Evolutionary conservation across 768 basidiomycete species (phyloP), one percentile per base, ranked within the genome.

Genomic region (Tulasnella sp.): DNA sequence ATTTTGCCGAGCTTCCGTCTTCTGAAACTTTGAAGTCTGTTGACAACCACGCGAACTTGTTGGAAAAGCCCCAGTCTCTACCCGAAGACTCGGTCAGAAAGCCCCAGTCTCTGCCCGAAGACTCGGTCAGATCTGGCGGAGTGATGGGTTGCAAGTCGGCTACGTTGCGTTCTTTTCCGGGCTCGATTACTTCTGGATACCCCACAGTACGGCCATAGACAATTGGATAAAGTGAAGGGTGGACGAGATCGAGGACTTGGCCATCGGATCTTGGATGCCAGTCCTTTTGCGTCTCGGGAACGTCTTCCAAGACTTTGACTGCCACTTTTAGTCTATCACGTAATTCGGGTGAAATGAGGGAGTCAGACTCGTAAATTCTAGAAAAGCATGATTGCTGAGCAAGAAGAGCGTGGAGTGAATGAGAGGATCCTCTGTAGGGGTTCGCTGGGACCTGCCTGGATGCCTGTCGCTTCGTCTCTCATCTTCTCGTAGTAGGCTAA

Each of bases 221-320:
- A 0, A 87, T 77, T 37, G 82, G 82, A 78, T 82, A 87, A 0
- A 86, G 81, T 1, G 81, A 82, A 2, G 83, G 86, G 72, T 87
- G 85, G 0, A 87, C 84, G 36, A 87, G 81, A 74, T 87, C 86
- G 45, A 85, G 83, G 0, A 87, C 86, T 69, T 83, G 83, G 4
- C 81, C 79, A 76, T 86, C 81, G 0, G 85, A 85, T 2, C 83
- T 81, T 1, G 86, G 86, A 77, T 87, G 86, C 86, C 86, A 87
- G 79, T 87, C 86, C 58, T 83, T 84, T 72, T 81, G 36, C 0
- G 79, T 79, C 2, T 82, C 83, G 0, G 84, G 82, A 6, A 85
- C 81, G 67, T 82, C 78, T 77, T 87, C 85, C 42, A 86, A 84
- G 8, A 74, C 36, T 5, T 52, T 74, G 29, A 82, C 79, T 17